Evolutionary conservation across 768 basidiomycete genomes (phyloP), one percentile per base, ranked within the genome.

Genomic region (Rhodotorula kratochvilovae): DNA sequence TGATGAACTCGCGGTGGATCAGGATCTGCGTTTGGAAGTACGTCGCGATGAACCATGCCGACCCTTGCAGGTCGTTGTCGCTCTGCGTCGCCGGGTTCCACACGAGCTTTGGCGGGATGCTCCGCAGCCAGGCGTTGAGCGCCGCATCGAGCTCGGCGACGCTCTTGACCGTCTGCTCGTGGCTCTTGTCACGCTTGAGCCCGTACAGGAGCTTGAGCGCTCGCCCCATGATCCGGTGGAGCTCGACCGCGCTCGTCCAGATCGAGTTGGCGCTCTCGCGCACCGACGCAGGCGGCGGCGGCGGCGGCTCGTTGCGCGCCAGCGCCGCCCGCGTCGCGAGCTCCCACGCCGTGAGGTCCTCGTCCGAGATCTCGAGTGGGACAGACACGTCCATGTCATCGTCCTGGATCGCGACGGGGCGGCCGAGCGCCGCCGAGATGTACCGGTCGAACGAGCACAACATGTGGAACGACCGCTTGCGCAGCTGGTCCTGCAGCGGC

Each of bases 391-490:
- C 87, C 74, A 77, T 87, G 87, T 90, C 89, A 78, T 89, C 89
- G 73, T 90, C 89, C 66, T 88, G 87, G 8, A 91, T 82, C 6
- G 86, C 85, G 76, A 87, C 85, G 5, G 88, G 87, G n/a, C 90
- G 83, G 2, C 90, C 90, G 36, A 87, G 82, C 17, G 82, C 81
- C 0, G 80, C 76, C 51, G 81, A 81, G 12, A 79, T 78, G 54
- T 25, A 56, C 25, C 66, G 67, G 68, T 76, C 70, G 27, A 67
- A 19, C 12, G 53, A 42, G 33, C 54, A 45, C 42, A 75, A 48
- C 12, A 54, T 36, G 89, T 89, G 90, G 77, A 91, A 90, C 0
- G 87, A 87, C 36, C 91, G 85, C 77, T 89, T 89, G 86, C 88
- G 89, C 31, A 89, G 82, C 78, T 92, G 90, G 65, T 87, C 84